Percentiles rank a stretch among this genome's conserved stretches.
Conservation (phyloP, 257 asterid species). For the Plantago ovata region DNA sequence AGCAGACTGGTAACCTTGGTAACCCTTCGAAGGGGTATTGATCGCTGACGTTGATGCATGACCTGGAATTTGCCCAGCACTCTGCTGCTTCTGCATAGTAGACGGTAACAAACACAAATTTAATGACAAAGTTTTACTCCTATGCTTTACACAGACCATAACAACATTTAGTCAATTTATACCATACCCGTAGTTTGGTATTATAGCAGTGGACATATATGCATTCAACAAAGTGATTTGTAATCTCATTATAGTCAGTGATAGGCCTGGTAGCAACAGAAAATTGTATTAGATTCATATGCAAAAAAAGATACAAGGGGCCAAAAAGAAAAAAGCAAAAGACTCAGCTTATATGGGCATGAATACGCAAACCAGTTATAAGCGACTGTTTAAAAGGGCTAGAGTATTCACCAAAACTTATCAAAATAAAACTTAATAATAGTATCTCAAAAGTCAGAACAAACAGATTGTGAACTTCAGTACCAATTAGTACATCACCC, state of each 20-base stretch:
- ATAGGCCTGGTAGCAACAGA: conserved; percentile 57
- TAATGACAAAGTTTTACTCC: conserved; percentile 10
- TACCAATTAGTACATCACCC: too few species aligned
- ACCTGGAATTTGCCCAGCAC: conserved; percentile 34
- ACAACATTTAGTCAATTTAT: conserved; percentile 14
- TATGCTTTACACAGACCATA: conserved; percentile 2
- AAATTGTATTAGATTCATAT: conserved; percentile 13
- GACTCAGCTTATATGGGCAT: background rate
- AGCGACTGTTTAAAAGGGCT: too few species aligned
- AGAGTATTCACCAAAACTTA: too few species aligned
- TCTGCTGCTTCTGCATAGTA: conserved; percentile 49
- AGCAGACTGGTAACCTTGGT: conserved; percentile 59
- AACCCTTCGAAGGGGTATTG: conserved; percentile 59
- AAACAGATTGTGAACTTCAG: too few species aligned
- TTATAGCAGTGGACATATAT: conserved; percentile 79
- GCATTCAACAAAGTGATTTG: conserved; percentile 79
- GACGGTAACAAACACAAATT: conserved; percentile 5
- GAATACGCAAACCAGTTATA: too few species aligned
- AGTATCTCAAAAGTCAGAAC: too few species aligned
- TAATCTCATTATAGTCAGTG: conserved; percentile 72
- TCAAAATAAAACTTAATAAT: too few species aligned
- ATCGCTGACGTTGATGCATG: conserved; percentile 43
- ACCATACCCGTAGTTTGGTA: conserved; percentile 57
- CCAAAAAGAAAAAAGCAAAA: conserved; percentile 13
- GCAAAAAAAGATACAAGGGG: conserved; percentile 10